Conservation (phyloP, 2,329 filamentous ascomycete genomes). For the Botrytis deweyae region DNA sequence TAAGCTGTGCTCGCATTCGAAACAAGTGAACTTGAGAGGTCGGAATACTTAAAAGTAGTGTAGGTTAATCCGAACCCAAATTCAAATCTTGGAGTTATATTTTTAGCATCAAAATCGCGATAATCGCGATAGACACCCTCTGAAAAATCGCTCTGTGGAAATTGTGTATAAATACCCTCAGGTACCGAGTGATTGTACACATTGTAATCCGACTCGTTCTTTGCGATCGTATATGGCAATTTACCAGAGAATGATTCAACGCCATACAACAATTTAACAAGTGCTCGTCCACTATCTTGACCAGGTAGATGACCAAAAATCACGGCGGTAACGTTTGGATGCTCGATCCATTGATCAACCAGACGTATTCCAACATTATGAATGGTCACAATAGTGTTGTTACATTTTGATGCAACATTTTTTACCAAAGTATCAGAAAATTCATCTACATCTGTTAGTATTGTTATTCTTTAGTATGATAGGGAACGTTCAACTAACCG, state of each 20-base stretch:
- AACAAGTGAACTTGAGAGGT: not conserved
- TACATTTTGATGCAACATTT: not conserved
- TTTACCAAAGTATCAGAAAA: not conserved
- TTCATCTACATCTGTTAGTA: not conserved
- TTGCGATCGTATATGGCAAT: not conserved
- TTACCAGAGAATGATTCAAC: not conserved
- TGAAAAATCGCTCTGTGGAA: not conserved
- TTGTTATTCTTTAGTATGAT: not conserved
- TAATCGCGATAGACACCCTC: not conserved
- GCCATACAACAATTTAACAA: not conserved
- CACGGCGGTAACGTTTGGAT: not conserved
- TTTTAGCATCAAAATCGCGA: not conserved
- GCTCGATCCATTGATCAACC: not conserved
- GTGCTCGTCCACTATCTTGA: not conserved
- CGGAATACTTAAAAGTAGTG: not conserved
- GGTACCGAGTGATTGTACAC: not conserved
- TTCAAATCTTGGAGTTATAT: not conserved
- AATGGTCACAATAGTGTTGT: not conserved
- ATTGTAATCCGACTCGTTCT: not conserved
- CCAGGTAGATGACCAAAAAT: not conserved
- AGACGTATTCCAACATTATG: not conserved
- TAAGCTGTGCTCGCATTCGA: not conserved
- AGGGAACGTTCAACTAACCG: not conserved
- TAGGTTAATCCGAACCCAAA: not conserved
- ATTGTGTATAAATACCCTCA: not conserved